Percentiles rank a stretch among this genome's conserved stretches.
Evolutionary conservation across 208 protist genomes (phyloP).

Genomic region (Trypanosomatidae sp.): DNA sequence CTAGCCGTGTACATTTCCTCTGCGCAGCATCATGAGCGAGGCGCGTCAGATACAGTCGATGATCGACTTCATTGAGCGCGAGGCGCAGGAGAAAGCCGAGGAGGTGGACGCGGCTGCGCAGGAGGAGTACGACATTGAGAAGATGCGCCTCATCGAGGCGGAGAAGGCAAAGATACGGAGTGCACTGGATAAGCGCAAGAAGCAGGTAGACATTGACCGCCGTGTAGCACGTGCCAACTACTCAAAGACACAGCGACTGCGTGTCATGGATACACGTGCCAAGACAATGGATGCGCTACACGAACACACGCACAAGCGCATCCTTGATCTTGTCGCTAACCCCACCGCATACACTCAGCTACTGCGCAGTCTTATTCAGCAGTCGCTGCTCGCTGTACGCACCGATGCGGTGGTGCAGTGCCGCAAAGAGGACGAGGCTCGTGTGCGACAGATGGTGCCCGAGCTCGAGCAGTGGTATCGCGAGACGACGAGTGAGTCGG

Average conservation of each 20-base stretch:
- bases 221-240: constrained; percentile 79
- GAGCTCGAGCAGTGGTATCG: constrained; percentile 61
- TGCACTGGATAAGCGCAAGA: constrained; percentile 60
- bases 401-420: constrained; percentile 58
- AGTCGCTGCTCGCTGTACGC: constrained; percentile 62
- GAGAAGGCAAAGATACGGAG: constrained; percentile 78
- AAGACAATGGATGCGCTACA: constrained; percentile 66
- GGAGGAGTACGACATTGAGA: constrained; percentile 86
- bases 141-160: constrained; percentile 77
- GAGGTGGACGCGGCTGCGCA: constrained; percentile 80
- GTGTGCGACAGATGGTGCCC: constrained; percentile 21
- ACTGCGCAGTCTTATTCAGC: constrained; percentile 44
- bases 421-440: constrained; percentile 51
- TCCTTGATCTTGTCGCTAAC: constrained; percentile 39
- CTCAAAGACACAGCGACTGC: constrained; percentile 67
- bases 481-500: constrained; percentile 20
- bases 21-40: no score
- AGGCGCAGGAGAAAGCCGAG: constrained; percentile 85
- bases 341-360: constrained; percentile 42
- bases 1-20: no score
- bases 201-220: constrained; percentile 74
- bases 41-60: constrained; percentile 87
- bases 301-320: constrained; percentile 46
- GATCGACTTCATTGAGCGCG: constrained; percentile 90
- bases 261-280: constrained; percentile 68